These are phyloP conservation scores for Penicillium fuscoglaucum DNA, from an alignment of 2,329 filamentous ascomycete species.

Conservation along the genomic window DNA sequence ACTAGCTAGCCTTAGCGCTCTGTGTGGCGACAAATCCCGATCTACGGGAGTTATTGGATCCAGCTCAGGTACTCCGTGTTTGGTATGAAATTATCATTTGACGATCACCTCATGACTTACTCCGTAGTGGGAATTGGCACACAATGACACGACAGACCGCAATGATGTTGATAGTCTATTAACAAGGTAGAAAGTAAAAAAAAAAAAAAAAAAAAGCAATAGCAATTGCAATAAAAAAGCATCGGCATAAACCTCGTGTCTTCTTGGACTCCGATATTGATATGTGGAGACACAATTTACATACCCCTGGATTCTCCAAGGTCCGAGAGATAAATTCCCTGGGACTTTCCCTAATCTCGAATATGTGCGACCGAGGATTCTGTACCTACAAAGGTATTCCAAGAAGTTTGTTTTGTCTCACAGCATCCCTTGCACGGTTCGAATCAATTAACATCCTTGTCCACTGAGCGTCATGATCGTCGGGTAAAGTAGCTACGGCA, in stretches of 20 bases:
- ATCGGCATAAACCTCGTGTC: not conserved
- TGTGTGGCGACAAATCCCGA: not conserved
- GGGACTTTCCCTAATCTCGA: not conserved
- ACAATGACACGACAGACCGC: not conserved
- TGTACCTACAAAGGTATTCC: not conserved
- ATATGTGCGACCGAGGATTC: not conserved
- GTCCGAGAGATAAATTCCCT: not conserved
- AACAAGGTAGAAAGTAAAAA: not conserved
- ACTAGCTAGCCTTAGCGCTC: constrained; percentile 16
- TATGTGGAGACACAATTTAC: not conserved
- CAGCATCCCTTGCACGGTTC: not conserved
- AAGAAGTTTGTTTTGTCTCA: not conserved
- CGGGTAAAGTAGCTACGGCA: not conserved
- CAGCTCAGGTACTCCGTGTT: not conserved
- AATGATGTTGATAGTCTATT: not conserved
- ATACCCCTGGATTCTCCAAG: constrained; percentile 11
- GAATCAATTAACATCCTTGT: not conserved
- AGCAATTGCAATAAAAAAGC: not conserved
- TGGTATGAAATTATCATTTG: not conserved
- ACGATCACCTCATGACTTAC: not conserved
- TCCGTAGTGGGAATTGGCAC: not conserved
- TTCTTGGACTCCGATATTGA: not conserved
- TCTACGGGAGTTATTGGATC: not conserved
- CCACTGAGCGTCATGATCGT: constrained; percentile 9
- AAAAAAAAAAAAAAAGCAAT: not conserved